Conservation (phyloP, 164 flowering plant species). For the Tetrastigma voinierianum region DNA sequence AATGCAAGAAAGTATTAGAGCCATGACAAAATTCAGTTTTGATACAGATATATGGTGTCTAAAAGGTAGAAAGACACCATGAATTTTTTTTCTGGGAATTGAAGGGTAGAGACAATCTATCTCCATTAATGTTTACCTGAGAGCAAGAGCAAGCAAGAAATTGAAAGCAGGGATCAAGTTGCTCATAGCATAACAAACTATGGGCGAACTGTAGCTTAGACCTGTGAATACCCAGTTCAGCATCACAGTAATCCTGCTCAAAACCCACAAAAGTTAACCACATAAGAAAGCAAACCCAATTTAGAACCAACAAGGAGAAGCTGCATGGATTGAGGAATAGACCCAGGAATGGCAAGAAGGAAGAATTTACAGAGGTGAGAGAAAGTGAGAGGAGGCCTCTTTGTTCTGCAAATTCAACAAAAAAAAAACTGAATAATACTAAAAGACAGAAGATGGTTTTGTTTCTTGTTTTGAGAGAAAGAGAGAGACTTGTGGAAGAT, state of each 20-base stretch:
- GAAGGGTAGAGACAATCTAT: no score
- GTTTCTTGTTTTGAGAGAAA: background rate
- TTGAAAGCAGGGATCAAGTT: conserved; percentile 4
- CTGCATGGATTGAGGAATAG: background rate
- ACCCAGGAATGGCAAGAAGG: no score
- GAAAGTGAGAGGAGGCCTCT: no score
- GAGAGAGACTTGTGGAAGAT: conserved; percentile 4
- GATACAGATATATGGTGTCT: no score
- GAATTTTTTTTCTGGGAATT: no score
- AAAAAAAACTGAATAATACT: background rate
- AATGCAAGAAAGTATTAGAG: no score
- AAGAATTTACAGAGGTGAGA: no score
- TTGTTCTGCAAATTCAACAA: background rate
- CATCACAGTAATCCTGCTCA: background rate
- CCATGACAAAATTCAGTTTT: no score
- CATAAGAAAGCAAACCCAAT: background rate
- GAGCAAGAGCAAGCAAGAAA: background rate
- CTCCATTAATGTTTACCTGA: background rate
- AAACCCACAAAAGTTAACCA: background rate
- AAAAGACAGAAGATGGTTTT: background rate
- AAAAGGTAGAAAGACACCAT: no score
- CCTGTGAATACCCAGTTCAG: background rate
- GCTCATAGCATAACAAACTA: background rate
- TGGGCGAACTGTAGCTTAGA: conserved; percentile 3
- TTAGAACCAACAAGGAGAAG: background rate